Base-by-base conservation (phyloP, 257 asterid genomes). In the Jacaranda copaia region DNA sequence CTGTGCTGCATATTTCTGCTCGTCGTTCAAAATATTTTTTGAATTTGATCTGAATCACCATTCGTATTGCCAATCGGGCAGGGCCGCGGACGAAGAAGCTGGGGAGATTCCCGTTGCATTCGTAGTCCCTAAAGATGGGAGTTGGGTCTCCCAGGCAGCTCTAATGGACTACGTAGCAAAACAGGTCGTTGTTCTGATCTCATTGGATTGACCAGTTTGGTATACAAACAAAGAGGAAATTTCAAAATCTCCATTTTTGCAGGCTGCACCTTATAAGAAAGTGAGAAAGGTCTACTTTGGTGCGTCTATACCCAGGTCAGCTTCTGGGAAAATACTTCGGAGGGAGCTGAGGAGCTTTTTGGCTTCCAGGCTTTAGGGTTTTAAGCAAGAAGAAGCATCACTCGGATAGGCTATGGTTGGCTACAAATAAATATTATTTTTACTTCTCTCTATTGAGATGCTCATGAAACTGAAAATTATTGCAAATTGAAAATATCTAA, bases 71-170 rank as follows among this genome's bases (percentile, higher is more conserved):
- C 4, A 32, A 18, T 67, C 8, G 62, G 36, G 75, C 81, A 94
- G 97, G n/a, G 88, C 68, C 25, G 78, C 75, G 43, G 91, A 94
- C 38, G 93, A 89, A 77, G 97, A 89, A 77, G 93, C 90, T 7
- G 98, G 97, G 42, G 98, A 94, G 82, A 89, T 94, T 72, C 97
- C 98, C 0, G 93, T 92, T 70, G 98, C 97, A 39, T 90, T 89
- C 81, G 91, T 90, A 3, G 97, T 87, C n/a, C 85, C 65, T 45
- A 89, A 78, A 73, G 76, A 85, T 3, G 92, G 90, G 45, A 85
- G 89, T 66, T 73, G 77, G 19, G 78, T 88, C 77, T 82, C 92
- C 6, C 80, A 84, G 76, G 81, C 88, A 60, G 82, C 79, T 72
- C 80, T 94, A 38, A 84, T 92, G 32, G 82, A 80, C 68, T 92